These are phyloP conservation scores for Leccinum solheimii DNA, from an alignment of 1,284 basidiomycete genomes.

Conservation along the genomic window DNA sequence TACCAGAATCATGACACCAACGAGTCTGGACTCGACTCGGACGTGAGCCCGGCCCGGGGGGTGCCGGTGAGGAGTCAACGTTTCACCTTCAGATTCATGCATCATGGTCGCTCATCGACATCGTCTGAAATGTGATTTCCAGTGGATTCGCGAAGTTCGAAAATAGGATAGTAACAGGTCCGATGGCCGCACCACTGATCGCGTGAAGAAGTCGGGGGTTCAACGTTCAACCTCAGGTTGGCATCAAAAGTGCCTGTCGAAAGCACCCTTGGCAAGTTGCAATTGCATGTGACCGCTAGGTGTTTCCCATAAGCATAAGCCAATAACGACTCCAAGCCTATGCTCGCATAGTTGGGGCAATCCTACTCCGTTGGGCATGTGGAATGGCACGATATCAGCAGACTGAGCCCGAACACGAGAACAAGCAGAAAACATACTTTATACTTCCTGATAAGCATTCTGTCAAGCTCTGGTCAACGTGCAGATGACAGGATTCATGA, in stretches of 20 bases:
- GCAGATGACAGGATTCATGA: neutral
- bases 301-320: neutral
- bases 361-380: neutral
- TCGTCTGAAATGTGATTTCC: neutral
- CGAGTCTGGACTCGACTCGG: neutral
- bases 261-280: neutral
- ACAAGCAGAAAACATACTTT: neutral
- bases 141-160: neutral
- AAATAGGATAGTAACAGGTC: neutral
- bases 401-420: neutral
- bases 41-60: neutral
- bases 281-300: neutral
- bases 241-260: neutral
- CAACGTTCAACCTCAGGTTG: neutral
- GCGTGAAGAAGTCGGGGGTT: neutral
- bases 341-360: neutral
- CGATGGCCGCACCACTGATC: neutral
- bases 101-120: neutral
- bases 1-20: neutral
- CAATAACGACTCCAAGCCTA: neutral
- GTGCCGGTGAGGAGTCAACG: too few species aligned
- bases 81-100: neutral
- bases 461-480: neutral
- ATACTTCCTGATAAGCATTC: neutral
- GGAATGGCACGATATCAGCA: neutral